A percentile compares a stretch with the other conserved stretches of the same genome.
Conservation (phyloP, 1,139 yeast species). For the Cylindricascospora bacillispora region DNA sequence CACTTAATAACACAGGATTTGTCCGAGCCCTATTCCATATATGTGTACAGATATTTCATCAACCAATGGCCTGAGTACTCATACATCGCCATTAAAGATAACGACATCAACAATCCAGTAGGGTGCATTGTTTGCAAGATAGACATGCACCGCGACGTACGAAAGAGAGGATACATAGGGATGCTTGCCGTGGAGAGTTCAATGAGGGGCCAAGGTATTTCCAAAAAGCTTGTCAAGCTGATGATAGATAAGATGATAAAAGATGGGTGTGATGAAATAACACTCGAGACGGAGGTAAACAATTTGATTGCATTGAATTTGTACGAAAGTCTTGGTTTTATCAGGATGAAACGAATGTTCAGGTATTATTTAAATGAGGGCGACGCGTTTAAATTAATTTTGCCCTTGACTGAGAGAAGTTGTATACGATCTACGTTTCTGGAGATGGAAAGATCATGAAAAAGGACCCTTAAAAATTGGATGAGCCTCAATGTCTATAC, state of each 20-base stretch:
- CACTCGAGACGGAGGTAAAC: slow-evolving; percentile 81
- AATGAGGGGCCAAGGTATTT: slow-evolving; percentile 71
- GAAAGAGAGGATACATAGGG: slow-evolving; percentile 83
- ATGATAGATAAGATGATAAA: slow-evolving; percentile 56
- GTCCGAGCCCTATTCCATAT: slow-evolving; percentile 63
- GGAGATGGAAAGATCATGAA: too few relatives aligned
- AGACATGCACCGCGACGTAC: slow-evolving; percentile 61
- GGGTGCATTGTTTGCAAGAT: slow-evolving; percentile 81
- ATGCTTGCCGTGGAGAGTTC: slow-evolving; percentile 77
- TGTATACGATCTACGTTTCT: slow-evolving; percentile 33
- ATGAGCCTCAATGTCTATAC: too few relatives aligned
- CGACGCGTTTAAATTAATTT: slow-evolving; percentile 76
- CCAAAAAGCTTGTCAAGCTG: slow-evolving; percentile 51
- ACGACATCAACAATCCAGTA: slow-evolving; percentile 29
- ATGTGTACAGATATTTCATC: slow-evolving; percentile 56
- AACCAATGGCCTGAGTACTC: slow-evolving; percentile 60
- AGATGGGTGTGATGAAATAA: slow-evolving; percentile 67
- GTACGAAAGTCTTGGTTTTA: slow-evolving; percentile 80
- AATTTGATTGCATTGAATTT: slow-evolving; percentile 64
- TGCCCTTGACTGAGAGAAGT: slow-evolving; percentile 47
- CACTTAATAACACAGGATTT: too few relatives aligned
- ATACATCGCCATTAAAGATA: slow-evolving; percentile 33
- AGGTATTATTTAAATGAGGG: slow-evolving; percentile 84
- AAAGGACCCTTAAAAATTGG: too few relatives aligned
- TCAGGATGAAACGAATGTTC: slow-evolving; percentile 67